Evolutionary conservation across 1,284 basidiomycete genomes (phyloP), one percentile per base, ranked within the genome.

Genomic region (Tilletia walkeri): DNA sequence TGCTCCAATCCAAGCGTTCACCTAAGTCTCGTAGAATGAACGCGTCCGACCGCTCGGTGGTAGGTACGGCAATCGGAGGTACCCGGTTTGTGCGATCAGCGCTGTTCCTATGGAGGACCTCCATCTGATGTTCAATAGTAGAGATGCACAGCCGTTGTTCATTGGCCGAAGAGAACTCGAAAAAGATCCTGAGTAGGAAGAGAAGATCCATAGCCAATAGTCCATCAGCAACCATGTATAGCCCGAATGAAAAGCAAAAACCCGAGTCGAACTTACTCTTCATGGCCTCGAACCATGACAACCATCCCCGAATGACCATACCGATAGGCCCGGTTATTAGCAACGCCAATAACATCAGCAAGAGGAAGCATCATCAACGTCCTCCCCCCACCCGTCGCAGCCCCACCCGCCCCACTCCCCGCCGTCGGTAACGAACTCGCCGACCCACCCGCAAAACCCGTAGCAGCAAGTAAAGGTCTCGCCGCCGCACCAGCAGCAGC

Each of bases 361-460:
- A 96, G 89, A 4, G 95, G 95, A 20, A 98, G 86, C 45, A 95
- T 89, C 95, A 99, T 97, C 92, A 96, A 80, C 18, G 77, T 81
- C 24, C 76, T 65, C 0, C 79, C 78, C 14, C 56, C 56, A 9
- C 56, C 56, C 20, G 56, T 61, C 56, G 56, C 56, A 30, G 56
- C 56, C 24, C 56, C 56, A 34, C 56, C 56, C 5, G 56, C 56
- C 14, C 56, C 56, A 38, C 56, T 61, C 14, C 56, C 56, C 16
- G 56, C 56, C 24, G 56, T 61, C 16, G 56, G 56, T 2, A 61
- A 30, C 56, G 56, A 61, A n/a, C 18, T 34, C 36, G 56, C 41
- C 41, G 41, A 9, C 41, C 41, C 24, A 30, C 24, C 41, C 41
- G 41, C 41, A 45, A 45, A 36, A 7, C 56, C 56, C 7, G 56